Base-by-base conservation (phyloP, 495 filamentous ascomycete species). In the Chaetomium fimeti region DNA sequence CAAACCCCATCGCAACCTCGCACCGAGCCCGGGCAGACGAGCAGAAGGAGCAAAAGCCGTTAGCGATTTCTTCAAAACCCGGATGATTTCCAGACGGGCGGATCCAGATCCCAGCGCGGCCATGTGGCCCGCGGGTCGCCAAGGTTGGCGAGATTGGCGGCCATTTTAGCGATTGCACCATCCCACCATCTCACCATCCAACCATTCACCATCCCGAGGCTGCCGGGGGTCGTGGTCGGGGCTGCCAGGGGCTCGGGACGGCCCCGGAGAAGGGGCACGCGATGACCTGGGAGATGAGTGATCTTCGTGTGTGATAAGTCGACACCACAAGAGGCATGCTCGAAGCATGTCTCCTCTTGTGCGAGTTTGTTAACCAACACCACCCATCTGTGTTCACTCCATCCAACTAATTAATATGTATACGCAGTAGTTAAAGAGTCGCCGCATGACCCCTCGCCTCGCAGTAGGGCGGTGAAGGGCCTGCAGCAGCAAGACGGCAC, bases 91-190 rank as follows among this genome's bases (percentile, higher is more conserved):
- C 64, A 62, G 36, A 45, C 43, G 47, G 43, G 64, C 43, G 58
- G 64, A 57, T 66, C 64, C 60, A 25, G 48, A 66, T 66, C 64
- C 64, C 60, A 54, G 64, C 57, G 38, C 43, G 52, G 48, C 64
- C 64, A 66, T 66, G 64, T 66, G 60, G 60, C 60, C 59, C 18
- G 38, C n/a, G 57, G 42, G 29, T 48, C 49, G 38, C 60, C 48
- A 54, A 62, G 49, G 32, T 36, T 54, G 38, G 32, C 49, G 60
- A 62, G 60, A 62, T 62, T 62, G 60, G 49, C 38, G 11, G 59
- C 59, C 28, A 61, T 48, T 1, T 49, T 40, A 61, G 47, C 49
- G 49, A 62, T 43, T 15, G 24, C 32, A 40, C 13, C 42, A 32
- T 48, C 57, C 16, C 42, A 20, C 36, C 56, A 32, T 48, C 57